Conservation (phyloP, 2,329 filamentous ascomycete genomes). For the Cladosporium oxysporum region DNA sequence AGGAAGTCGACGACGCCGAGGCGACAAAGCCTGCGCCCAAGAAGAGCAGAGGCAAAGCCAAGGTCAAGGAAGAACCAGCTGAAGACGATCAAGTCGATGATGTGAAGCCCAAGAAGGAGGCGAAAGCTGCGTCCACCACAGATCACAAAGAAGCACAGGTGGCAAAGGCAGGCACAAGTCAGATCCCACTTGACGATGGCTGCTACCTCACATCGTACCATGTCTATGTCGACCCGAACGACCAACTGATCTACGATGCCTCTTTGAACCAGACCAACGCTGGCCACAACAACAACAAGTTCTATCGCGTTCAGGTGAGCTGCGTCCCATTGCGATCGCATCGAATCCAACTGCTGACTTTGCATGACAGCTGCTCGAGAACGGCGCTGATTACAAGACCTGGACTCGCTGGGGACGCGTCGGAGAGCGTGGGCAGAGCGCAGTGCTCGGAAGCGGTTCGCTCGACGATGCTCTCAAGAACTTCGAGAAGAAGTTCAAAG, state of each 20-base stretch:
- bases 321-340: not conserved
- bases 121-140: constrained; percentile 38
- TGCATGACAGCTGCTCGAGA: constrained; percentile 4
- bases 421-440: constrained; percentile 53
- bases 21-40: constrained; percentile 11
- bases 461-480: constrained; percentile 44
- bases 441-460: constrained; percentile 42
- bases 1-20: constrained; percentile 8
- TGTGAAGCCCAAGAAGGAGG: constrained; percentile 2
- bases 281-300: constrained; percentile 76
- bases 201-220: constrained; percentile 38
- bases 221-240: constrained; percentile 65
- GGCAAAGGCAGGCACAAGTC: constrained; percentile 45
- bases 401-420: constrained; percentile 86
- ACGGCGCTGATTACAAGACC: constrained; percentile 41
- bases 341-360: not conserved
- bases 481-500: constrained; percentile 60
- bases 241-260: constrained; percentile 73
- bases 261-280: constrained; percentile 78
- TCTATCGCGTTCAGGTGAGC: constrained; percentile 70
- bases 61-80: constrained; percentile 12
- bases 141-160: constrained; percentile 50
- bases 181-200: constrained; percentile 51
- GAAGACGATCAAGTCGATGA: constrained; percentile 18
- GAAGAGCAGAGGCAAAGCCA: constrained; percentile 25